Evolutionary conservation across 345 rosid genomes (phyloP), one percentile per base, ranked within the genome.

Genomic region (Pugionium cornutum): DNA sequence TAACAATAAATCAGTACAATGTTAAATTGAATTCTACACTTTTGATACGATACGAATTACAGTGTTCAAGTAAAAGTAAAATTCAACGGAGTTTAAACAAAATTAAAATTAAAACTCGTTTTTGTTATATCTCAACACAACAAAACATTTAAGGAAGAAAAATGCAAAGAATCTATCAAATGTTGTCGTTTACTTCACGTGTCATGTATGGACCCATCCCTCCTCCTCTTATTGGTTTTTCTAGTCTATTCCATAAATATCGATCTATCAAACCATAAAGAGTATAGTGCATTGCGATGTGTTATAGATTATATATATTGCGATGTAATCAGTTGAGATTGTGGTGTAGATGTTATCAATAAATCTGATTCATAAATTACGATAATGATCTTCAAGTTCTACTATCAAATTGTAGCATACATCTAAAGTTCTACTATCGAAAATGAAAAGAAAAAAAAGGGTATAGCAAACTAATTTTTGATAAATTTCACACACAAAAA

Each of bases 171-270:
- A 53, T 61, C 54, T 53, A 52, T 61, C 53, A 27, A 46, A 51
- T 60, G 61, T 52, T 69, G 62, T 61, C 74, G 54, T 69, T 42
- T 69, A 50, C 41, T 47, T 61, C 53, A 69, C 74, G 61, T 52
- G 67, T 52, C 62, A 36, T 69, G 54, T 44, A 44, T 61, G 62
- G 67, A 69, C 54, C 67, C 74, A 69, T 44, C 32, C 32, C 33
- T 52, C 9, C 26, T 60, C 61, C 8, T 69, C 30, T 51, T 35
- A 43, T 43, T 33, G 43, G 29, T 36, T n/a, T 51, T 55, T 32
- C 27, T 8, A 43, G 35, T 69, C 3, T 45, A 69, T 41, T 69
- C 53, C 47, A 69, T 43, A 35, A 51, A 26, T 42, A 51, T 59
- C 60, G 53, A 42, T 60, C 39, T 43, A 59, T 51, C 66, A 60